A percentile compares a stretch with the other conserved stretches of the same genome.
Conservation (phyloP, 2,329 filamentous ascomycete genomes). For the Trichoderma polysporum region DNA sequence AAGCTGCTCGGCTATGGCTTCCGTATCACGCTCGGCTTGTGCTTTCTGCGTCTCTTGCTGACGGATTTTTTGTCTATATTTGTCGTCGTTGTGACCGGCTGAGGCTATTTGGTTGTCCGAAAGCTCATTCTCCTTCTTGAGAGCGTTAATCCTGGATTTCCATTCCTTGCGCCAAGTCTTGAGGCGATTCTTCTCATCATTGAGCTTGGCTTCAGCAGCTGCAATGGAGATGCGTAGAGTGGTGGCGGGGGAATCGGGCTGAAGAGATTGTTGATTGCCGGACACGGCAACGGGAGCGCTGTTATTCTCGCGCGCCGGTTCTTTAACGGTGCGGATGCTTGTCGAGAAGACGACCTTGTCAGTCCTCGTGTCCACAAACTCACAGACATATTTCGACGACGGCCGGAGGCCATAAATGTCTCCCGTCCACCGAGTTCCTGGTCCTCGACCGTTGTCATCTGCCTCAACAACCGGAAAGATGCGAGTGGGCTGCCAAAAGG, state of each 20-base stretch:
- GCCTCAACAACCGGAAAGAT: conserved; percentile 54
- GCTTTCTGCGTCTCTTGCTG: conserved; percentile 74
- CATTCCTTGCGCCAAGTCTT: conserved; percentile 74
- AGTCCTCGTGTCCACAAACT: conserved; percentile 69
- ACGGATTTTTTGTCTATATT: conserved; percentile 70
- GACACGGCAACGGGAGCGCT: conserved; percentile 32
- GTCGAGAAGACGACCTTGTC: conserved; percentile 68
- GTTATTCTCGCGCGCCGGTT: conserved; percentile 38
- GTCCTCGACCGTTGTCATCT: conserved; percentile 34
- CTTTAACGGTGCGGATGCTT: conserved; percentile 65
- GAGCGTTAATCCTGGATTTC: conserved; percentile 63
- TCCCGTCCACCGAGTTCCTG: conserved; percentile 65
- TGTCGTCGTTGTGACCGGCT: conserved; percentile 72
- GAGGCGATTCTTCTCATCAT: conserved; percentile 66
- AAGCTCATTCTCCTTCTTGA: conserved; percentile 73
- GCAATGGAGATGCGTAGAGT: conserved; percentile 76
- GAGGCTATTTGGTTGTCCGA: conserved; percentile 65
- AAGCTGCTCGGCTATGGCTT: conserved; percentile 56
- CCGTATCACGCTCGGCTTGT: conserved; percentile 58
- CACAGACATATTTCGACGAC: conserved; percentile 73
- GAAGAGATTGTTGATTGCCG: conserved; percentile 58
- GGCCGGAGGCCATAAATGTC: conserved; percentile 69
- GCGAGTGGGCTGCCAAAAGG: conserved; percentile 74
- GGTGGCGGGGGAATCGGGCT: conserved; percentile 73
- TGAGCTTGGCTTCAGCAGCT: conserved; percentile 67